Evolutionary conservation across 2,329 filamentous ascomycete genomes (phyloP).

Genomic region (Alternaria gaisen): DNA sequence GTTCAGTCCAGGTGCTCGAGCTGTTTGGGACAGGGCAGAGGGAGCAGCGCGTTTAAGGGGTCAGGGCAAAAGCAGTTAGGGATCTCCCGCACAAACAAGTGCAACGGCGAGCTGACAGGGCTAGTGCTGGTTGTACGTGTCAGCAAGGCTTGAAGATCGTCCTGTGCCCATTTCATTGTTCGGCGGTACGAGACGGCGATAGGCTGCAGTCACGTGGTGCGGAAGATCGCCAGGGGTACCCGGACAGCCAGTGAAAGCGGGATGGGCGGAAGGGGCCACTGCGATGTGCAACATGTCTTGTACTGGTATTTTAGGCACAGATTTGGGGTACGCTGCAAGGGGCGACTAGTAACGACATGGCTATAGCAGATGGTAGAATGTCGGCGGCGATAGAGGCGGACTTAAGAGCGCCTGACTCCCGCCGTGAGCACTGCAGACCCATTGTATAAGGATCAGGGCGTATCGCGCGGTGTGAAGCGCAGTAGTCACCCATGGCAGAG

Average conservation of each 20-base stretch:
- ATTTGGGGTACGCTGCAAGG: neutral
- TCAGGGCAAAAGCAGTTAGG: conserved; percentile 15
- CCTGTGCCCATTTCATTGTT: conserved; percentile 16
- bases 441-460: neutral
- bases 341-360: neutral
- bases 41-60: conserved; percentile 27
- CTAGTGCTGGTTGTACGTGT: conserved; percentile 33
- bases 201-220: conserved; percentile 17
- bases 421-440: neutral
- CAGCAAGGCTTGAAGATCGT: conserved; percentile 28
- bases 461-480: neutral
- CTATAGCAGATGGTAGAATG: neutral
- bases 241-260: conserved; percentile 7
- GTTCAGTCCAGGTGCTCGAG: conserved; percentile 18
- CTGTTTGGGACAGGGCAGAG: conserved; percentile 12
- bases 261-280: conserved; percentile 4
- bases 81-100: conserved; percentile 6
- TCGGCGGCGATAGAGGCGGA: conserved; percentile 1
- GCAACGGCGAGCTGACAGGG: conserved; percentile 16
- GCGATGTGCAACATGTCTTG: conserved; percentile 5
- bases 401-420: neutral
- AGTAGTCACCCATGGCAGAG: neutral
- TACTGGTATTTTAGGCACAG: neutral
- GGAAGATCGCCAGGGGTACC: conserved; percentile 25
- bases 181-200: conserved; percentile 16